Conservation (phyloP, 73 alveolate species). For the Paramecium tetraurelia region DNA sequence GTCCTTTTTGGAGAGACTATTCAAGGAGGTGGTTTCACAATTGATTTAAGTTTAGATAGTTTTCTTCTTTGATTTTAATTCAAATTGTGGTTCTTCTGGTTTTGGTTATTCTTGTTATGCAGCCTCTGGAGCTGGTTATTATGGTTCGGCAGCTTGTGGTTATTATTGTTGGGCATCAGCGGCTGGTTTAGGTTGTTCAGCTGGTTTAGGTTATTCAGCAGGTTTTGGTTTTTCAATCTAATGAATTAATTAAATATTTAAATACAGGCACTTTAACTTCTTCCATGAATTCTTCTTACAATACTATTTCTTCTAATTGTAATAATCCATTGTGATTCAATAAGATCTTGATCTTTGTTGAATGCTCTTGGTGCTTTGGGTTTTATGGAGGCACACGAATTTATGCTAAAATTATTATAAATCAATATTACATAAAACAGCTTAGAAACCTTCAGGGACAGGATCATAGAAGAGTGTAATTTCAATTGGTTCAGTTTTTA, state of each 20-base stretch:
- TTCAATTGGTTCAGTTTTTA: constrained; percentile 74
- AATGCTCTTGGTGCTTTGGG: constrained; percentile 67
- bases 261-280: constrained; percentile 57
- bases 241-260: not conserved
- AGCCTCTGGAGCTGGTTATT: constrained; percentile 62
- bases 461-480: constrained; percentile 68
- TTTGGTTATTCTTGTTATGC: constrained; percentile 29
- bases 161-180: constrained; percentile 23
- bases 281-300: constrained; percentile 67
- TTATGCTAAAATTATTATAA: constrained; percentile 14
- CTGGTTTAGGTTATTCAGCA: constrained; percentile 53
- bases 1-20: constrained; percentile 58
- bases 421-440: constrained; percentile 2
- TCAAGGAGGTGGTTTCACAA: constrained; percentile 37
- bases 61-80: constrained; percentile 68
- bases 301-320: constrained; percentile 70
- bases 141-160: not conserved
- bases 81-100: constrained; percentile 64
- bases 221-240: constrained; percentile 63
- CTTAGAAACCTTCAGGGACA: constrained; percentile 63
- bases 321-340: constrained; percentile 71
- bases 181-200: constrained; percentile 27
- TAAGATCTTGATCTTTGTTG: constrained; percentile 69
- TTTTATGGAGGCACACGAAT: constrained; percentile 67
- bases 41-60: constrained; percentile 57